Evolutionary conservation across 331 rosid species (phyloP).

Genomic region (Malus hybrid): DNA sequence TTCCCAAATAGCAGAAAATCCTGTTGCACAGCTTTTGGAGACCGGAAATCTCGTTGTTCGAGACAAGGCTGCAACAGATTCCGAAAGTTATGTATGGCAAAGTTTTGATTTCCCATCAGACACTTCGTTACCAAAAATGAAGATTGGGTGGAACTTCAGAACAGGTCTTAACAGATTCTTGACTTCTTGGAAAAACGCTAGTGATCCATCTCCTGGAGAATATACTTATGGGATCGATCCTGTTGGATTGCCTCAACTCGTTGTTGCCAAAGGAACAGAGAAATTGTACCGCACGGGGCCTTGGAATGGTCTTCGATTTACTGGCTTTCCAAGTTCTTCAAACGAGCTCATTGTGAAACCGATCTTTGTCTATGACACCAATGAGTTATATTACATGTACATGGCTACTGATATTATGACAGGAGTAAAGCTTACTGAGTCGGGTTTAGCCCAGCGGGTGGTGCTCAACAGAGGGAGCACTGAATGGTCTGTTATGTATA

Average conservation of each 20-base stretch:
- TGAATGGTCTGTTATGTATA: background rate
- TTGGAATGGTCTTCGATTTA: constrained; percentile 19
- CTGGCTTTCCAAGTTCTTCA: constrained; percentile 1
- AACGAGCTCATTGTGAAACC: background rate
- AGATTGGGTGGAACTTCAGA: background rate
- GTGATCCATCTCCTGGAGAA: background rate
- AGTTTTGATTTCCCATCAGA: constrained; percentile 16
- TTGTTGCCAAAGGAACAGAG: background rate
- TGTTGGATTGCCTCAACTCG: background rate
- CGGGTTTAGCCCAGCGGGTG: background rate
- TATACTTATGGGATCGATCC: background rate
- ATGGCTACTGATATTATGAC: background rate
- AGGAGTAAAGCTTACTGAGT: background rate
- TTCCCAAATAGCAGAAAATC: background rate
- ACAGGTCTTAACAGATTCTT: background rate
- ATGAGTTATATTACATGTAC: constrained; percentile 10
- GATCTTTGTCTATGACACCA: background rate
- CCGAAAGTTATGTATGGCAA: constrained; percentile 3
- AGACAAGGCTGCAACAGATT: background rate
- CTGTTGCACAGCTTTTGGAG: background rate
- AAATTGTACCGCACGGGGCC: constrained; percentile 15
- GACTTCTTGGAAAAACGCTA: background rate
- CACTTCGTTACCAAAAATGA: background rate
- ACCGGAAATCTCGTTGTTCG: constrained; percentile 7
- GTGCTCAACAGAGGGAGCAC: background rate